These are phyloP conservation scores for Fusarium brachygibbosum DNA, from an alignment of 2,329 filamentous ascomycete genomes.

Conservation along the genomic window DNA sequence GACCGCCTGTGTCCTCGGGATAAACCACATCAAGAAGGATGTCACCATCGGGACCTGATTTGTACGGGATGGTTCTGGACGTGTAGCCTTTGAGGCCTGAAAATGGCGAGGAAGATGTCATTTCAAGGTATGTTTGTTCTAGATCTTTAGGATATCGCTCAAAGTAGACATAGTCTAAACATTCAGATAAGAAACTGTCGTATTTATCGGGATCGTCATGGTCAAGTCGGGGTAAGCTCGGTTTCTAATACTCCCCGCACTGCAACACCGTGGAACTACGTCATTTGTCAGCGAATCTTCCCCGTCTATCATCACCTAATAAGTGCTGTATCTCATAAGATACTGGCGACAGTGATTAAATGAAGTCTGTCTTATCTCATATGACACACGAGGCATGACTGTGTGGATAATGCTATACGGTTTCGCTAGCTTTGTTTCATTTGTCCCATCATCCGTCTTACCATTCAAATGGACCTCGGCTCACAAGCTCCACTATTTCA, in stretches of 20 bases:
- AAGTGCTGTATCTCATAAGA: no score
- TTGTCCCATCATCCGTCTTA: not conserved
- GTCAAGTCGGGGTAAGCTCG: not conserved
- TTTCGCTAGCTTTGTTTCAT: no score
- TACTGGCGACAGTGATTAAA: no score
- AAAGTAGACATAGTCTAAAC: not conserved
- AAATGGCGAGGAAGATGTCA: slow-evolving; percentile 16
- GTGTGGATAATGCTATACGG: no score
- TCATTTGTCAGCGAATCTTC: not conserved
- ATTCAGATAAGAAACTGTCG: not conserved
- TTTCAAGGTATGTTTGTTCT: not conserved
- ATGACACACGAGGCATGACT: rapidly evolving
- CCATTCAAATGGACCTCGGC: no score
- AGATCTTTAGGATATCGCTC: not conserved
- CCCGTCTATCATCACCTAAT: not conserved
- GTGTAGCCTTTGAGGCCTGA: slow-evolving; percentile 30
- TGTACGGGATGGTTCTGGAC: slow-evolving; percentile 34
- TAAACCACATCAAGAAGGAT: slow-evolving; percentile 39
- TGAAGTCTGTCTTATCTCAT: not conserved
- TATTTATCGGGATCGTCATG: not conserved
- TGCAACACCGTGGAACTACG: not conserved
- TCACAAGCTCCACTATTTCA: not conserved
- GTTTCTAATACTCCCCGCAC: slow-evolving; percentile 2
- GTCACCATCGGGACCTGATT: slow-evolving; percentile 23
- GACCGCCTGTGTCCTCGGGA: slow-evolving; percentile 23